Conservation (phyloP, 1,284 basidiomycete genomes). For the Cryptococcus neoformans region DNA sequence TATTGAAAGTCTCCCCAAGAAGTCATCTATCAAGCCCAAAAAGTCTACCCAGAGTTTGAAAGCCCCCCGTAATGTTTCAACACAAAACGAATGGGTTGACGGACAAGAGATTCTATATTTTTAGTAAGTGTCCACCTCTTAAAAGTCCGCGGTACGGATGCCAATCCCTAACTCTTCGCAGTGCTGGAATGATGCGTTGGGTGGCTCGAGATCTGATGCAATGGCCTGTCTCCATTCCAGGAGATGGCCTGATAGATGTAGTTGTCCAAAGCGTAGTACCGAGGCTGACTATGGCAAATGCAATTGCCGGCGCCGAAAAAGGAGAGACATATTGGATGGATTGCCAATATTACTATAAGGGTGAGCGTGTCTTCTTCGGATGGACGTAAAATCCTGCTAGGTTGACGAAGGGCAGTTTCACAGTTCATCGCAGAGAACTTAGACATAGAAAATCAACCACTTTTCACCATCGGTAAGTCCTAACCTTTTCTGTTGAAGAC, state of each 20-base stretch:
- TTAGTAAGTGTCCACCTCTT: slow-evolving; percentile 55
- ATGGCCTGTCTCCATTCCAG: slow-evolving; percentile 74
- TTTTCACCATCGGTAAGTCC: slow-evolving; percentile 41
- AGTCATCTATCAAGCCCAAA: slow-evolving; percentile 2
- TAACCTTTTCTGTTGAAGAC: neutral
- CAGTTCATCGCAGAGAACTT: slow-evolving; percentile 73
- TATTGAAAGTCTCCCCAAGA: slow-evolving; percentile 25
- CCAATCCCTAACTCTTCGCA: slow-evolving; percentile 9
- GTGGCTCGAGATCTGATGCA: slow-evolving; percentile 72
- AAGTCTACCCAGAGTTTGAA: neutral
- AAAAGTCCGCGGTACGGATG: too few species aligned
- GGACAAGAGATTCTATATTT: slow-evolving; percentile 69
- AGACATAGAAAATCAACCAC: slow-evolving; percentile 53
- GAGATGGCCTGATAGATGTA: slow-evolving; percentile 78
- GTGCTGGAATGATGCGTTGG: slow-evolving; percentile 54
- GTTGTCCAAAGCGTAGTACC: slow-evolving; percentile 65
- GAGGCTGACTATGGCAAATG: slow-evolving; percentile 58
- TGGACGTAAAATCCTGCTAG: neutral
- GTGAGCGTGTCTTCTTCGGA: slow-evolving; percentile 37
- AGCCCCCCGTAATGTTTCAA: neutral
- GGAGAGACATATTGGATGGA: slow-evolving; percentile 68
- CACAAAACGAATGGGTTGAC: slow-evolving; percentile 57
- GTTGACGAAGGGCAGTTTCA: slow-evolving; percentile 20
- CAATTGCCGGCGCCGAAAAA: slow-evolving; percentile 64
- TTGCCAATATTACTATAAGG: slow-evolving; percentile 71